phyloP scores from a whole-genome alignment of 768 basidiomycete species.

The Mycena indigotica region DNA sequence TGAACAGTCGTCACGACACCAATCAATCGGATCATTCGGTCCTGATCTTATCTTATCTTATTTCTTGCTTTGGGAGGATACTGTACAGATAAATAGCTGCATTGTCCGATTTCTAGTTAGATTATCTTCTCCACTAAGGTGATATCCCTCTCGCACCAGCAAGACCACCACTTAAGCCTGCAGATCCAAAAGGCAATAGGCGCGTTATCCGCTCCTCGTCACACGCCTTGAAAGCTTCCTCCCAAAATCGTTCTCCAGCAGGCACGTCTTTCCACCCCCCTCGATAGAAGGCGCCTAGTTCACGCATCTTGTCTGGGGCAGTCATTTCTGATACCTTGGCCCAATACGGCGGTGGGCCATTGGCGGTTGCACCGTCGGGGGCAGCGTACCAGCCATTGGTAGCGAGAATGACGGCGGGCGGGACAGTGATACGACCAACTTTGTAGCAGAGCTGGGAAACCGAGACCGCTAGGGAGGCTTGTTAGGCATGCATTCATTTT shows the following conservation, averaged over 20 bases:
- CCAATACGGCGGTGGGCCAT: slow-evolving; percentile 52
- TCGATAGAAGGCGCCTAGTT: slow-evolving; percentile 42
- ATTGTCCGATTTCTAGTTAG: too few species aligned
- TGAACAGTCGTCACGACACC: too few species aligned
- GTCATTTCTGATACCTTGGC: slow-evolving; percentile 38
- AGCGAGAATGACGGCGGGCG: slow-evolving; percentile 64
- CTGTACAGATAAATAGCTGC: too few species aligned
- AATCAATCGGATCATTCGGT: too few species aligned
- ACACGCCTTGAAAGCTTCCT: slow-evolving; percentile 53
- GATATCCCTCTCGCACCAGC: neutral
- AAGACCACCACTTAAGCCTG: neutral
- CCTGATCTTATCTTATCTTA: too few species aligned
- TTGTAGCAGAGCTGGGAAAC: slow-evolving; percentile 73
- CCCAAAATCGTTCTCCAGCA: slow-evolving; percentile 69
- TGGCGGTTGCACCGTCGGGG: slow-evolving; percentile 37
- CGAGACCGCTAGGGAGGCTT: slow-evolving; percentile 64
- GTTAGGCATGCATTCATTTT: slow-evolving; percentile 47
- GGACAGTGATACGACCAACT: slow-evolving; percentile 69
- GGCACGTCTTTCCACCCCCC: slow-evolving; percentile 67
- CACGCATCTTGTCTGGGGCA: slow-evolving; percentile 43
- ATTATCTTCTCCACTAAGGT: too few species aligned
- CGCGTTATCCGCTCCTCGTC: slow-evolving; percentile 43
- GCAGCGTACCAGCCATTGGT: slow-evolving; percentile 55
- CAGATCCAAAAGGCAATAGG: slow-evolving; percentile 30
- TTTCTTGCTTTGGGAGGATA: too few species aligned